phyloP scores from a whole-genome alignment of 2,329 filamentous ascomycete species.

The Diaporthe ampelina region DNA sequence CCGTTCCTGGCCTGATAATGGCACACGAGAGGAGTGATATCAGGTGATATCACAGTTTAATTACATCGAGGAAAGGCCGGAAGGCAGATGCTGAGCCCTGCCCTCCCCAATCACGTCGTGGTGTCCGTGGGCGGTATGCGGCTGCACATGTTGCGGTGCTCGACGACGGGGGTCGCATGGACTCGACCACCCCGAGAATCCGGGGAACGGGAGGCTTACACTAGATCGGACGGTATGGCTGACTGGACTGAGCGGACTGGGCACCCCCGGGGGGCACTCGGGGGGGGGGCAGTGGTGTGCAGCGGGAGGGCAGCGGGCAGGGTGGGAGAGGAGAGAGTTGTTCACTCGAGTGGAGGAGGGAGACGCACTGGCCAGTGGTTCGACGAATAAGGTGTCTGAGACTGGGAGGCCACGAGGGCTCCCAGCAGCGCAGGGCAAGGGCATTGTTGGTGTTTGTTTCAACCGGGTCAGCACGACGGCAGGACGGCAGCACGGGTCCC shows the following conservation, averaged over 20 bases:
- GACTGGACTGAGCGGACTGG: background rate
- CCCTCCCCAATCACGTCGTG: background rate
- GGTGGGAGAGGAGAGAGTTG: background rate
- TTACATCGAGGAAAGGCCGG: constrained; percentile 28
- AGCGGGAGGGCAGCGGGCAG: background rate
- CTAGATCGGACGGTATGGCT: background rate
- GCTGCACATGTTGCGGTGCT: too few species aligned
- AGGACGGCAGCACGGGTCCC: constrained; percentile 10
- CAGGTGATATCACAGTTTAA: constrained; percentile 33
- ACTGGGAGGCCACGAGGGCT: constrained; percentile 7
- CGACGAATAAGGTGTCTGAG: constrained; percentile 16
- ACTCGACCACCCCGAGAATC: constrained; percentile 24
- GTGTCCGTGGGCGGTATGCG: background rate
- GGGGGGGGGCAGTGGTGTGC: constrained; percentile 6
- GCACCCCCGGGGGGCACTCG: too few species aligned
- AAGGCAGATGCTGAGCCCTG: constrained; percentile 1
- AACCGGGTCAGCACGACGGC: constrained; percentile 10
- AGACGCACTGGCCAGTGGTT: constrained; percentile 28
- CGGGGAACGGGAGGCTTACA: constrained; percentile 15
- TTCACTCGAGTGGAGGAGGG: background rate
- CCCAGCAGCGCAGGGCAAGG: background rate
- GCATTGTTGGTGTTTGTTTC: constrained; percentile 20
- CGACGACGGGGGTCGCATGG: constrained; percentile 17
- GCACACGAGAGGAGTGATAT: constrained; percentile 25
- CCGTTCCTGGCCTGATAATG: constrained; percentile 5